Conservation (phyloP, 192 early-diverging fungal genomes). For the Backusella sp. region DNA sequence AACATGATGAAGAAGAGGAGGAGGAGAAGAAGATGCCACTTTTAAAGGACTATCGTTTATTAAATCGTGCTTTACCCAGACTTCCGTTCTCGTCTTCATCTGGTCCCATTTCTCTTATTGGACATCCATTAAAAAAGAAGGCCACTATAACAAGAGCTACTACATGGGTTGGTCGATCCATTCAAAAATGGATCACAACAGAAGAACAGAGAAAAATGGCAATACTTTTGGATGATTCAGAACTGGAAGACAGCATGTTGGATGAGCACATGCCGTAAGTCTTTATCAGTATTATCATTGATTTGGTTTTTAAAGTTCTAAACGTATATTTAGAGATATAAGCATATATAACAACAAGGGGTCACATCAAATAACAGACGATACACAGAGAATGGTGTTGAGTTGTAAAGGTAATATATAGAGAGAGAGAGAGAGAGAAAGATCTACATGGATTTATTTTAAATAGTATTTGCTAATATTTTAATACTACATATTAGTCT, state of each 20-base stretch:
- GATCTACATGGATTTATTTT: neutral
- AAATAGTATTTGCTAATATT: neutral
- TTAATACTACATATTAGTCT: neutral
- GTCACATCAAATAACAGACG: neutral
- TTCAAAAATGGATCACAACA: constrained; percentile 3
- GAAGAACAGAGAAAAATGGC: constrained; percentile 13
- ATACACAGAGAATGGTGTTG: constrained; percentile 1
- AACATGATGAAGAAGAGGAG: neutral
- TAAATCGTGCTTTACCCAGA: neutral
- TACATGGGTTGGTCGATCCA: constrained; percentile 9
- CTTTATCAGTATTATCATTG: neutral
- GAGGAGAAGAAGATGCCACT: neutral
- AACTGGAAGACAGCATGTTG: neutral
- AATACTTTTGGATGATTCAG: constrained; percentile 7
- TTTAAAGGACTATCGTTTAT: neutral
- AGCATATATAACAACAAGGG: neutral
- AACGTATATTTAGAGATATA: neutral
- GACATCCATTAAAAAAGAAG: neutral
- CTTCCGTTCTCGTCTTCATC: neutral
- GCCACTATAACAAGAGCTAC: neutral
- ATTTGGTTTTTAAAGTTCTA: neutral
- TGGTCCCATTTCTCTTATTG: neutral
- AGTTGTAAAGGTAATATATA: neutral
- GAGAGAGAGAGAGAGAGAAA: neutral
- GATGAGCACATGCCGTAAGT: neutral